These are phyloP conservation scores for Plantago lanceolata DNA, from an alignment of 305 asterid species.

Conservation along the genomic window DNA sequence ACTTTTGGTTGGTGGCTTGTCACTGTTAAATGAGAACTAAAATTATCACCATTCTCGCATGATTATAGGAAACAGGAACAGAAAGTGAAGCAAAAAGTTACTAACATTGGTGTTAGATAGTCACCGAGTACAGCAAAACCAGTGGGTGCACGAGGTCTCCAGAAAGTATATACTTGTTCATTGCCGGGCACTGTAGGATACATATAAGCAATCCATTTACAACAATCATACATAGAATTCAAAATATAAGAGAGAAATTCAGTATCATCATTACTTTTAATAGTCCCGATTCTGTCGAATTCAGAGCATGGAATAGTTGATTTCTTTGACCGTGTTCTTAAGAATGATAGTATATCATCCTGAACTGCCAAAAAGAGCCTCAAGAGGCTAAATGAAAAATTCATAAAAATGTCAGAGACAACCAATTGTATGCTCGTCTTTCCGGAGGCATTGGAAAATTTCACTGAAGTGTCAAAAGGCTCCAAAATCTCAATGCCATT, in stretches of 20 bases:
- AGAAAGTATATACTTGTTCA: slow-evolving; percentile 64
- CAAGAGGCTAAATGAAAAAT: slow-evolving; percentile 86
- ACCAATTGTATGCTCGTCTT: slow-evolving; percentile 62
- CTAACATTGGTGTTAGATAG: slow-evolving; percentile 90
- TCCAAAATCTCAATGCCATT: slow-evolving; percentile 89
- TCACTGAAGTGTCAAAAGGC: slow-evolving; percentile 79
- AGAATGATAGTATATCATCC: slow-evolving; percentile 83
- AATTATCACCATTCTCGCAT: slow-evolving; percentile 11
- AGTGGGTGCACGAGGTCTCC: slow-evolving; percentile 96
- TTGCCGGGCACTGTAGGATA: slow-evolving; percentile 40
- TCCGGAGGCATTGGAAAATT: slow-evolving; percentile 61
- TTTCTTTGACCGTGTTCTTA: slow-evolving; percentile 78
- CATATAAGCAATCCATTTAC: slow-evolving; percentile 18
- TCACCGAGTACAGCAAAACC: slow-evolving; percentile 92
- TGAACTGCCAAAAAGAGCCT: slow-evolving; percentile 85
- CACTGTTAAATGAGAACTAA: slow-evolving; percentile 46
- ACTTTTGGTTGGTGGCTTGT: slow-evolving; percentile 90
- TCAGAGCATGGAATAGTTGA: slow-evolving; percentile 78
- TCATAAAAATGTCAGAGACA: slow-evolving; percentile 89
- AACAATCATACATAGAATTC: slow-evolving; percentile 1
- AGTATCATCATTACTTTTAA: slow-evolving; percentile 45
- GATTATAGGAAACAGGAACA: slow-evolving; percentile 17
- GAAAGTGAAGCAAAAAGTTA: slow-evolving; percentile 27
- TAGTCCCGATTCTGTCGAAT: slow-evolving; percentile 79
- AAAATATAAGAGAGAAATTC: slow-evolving; percentile 16